phyloP scores from a whole-genome alignment of 768 basidiomycete species.

The Mycena maculata region DNA sequence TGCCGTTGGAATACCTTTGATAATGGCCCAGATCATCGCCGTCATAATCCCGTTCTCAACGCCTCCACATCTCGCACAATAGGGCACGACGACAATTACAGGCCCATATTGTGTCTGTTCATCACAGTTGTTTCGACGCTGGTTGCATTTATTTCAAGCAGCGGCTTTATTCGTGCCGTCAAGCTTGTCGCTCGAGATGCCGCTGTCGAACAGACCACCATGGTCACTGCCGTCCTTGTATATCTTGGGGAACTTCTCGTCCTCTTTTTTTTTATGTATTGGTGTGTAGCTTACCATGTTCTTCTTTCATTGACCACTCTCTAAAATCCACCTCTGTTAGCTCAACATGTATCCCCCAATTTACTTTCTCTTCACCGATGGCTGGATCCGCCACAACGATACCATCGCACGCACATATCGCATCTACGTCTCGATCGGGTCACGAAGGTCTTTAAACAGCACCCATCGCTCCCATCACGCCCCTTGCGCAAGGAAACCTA shows the following conservation, averaged over 20 bases:
- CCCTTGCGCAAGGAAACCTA: not conserved
- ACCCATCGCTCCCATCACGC: not conserved
- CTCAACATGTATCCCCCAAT: not conserved
- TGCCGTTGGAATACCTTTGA: not conserved
- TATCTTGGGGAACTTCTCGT: not conserved
- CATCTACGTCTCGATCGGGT: not conserved
- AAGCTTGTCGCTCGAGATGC: not conserved
- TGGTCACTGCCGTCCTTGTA: not conserved
- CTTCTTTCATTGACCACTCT: not conserved
- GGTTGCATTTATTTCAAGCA: not conserved
- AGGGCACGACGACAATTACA: not conserved
- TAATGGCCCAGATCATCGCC: not conserved
- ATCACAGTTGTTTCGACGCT: not conserved
- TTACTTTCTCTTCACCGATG: not conserved
- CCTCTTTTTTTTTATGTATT: not conserved
- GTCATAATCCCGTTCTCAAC: not conserved
- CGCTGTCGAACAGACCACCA: not conserved
- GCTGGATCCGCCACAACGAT: not conserved
- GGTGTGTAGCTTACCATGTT: not conserved
- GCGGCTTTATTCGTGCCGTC: not conserved
- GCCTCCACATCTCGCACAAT: not conserved
- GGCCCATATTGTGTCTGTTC: not conserved
- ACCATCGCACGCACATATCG: conserved; percentile 8
- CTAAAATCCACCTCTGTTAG: not conserved
- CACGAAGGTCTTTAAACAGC: not conserved